phyloP scores from a whole-genome alignment of 1,139 yeast genomes.

The Kurtzmaniella natalensis region DNA sequence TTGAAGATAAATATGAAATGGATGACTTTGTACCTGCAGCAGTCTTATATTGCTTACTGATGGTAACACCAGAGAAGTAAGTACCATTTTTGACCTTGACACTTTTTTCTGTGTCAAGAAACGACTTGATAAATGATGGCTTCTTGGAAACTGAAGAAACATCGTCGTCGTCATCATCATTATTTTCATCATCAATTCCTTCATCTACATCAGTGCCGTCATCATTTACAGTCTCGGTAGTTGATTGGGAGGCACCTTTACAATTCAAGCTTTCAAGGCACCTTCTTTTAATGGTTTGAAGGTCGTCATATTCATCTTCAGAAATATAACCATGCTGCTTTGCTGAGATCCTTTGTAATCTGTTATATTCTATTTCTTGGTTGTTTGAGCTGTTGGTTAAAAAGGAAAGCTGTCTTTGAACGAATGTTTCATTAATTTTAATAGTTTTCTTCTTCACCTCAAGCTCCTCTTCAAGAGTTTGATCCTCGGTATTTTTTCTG shows the following conservation, averaged over 20 bases:
- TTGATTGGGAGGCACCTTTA: slow-evolving; percentile 13
- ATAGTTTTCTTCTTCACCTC: slow-evolving; percentile 18
- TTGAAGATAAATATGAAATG: slow-evolving; percentile 45
- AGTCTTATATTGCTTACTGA: slow-evolving; percentile 51
- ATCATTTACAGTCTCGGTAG: slow-evolving; percentile 11
- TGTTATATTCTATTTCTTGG: slow-evolving; percentile 29
- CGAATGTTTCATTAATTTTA: slow-evolving; percentile 49
- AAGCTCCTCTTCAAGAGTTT: slow-evolving; percentile 13
- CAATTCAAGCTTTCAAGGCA: slow-evolving; percentile 35
- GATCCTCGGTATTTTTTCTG: slow-evolving; percentile 21
- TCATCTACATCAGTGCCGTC: slow-evolving; percentile 9
- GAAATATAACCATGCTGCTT: slow-evolving; percentile 33
- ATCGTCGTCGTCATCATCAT: slow-evolving; percentile 30
- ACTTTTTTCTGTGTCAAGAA: slow-evolving; percentile 34
- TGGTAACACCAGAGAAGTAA: slow-evolving; percentile 49
- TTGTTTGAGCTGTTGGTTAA: slow-evolving; percentile 37
- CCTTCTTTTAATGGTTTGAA: slow-evolving; percentile 43
- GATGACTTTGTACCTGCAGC: slow-evolving; percentile 59
- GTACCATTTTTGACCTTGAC: slow-evolving; percentile 33
- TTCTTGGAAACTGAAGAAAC: slow-evolving; percentile 36
- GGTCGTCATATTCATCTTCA: slow-evolving; percentile 41
- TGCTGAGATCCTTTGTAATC: slow-evolving; percentile 28
- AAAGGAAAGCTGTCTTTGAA: slow-evolving; percentile 62
- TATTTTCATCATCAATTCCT: slow-evolving; percentile 14
- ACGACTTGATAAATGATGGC: slow-evolving; percentile 48